These are phyloP conservation scores for Brassica carinata DNA, from an alignment of 345 rosid species.

Conservation along the genomic window DNA sequence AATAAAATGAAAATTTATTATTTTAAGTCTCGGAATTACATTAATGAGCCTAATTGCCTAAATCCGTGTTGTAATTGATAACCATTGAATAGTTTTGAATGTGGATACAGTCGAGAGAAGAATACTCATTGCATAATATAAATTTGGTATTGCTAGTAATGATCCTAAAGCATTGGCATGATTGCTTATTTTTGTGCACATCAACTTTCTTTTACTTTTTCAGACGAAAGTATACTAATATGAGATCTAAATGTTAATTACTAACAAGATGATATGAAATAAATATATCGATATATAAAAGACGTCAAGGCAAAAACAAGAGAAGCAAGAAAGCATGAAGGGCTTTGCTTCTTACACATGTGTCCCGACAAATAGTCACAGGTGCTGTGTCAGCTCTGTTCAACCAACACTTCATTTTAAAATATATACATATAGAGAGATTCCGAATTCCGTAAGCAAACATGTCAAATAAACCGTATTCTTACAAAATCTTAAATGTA, in stretches of 20 bases:
- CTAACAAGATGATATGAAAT: background rate
- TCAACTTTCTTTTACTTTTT: slow-evolving; percentile 13
- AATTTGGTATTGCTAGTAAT: slow-evolving; percentile 9
- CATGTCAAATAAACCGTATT: background rate
- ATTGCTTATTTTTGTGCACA: slow-evolving; percentile 1
- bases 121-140: background rate
- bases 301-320: slow-evolving; percentile 18
- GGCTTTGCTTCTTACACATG: slow-evolving; percentile 42
- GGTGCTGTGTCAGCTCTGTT: slow-evolving; percentile 37
- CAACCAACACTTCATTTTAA: slow-evolving; percentile 25
- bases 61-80: background rate
- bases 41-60: background rate
- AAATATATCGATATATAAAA: background rate
- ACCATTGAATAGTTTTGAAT: background rate
- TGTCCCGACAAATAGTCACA: slow-evolving; percentile 48
- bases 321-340: slow-evolving; percentile 36
- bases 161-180: slow-evolving; percentile 5
- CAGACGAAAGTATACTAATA: background rate
- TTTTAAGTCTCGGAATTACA: slow-evolving; percentile 4
- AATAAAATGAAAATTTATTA: background rate
- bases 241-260: background rate
- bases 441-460: slow-evolving; percentile 3
- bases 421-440: background rate
- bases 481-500: slow-evolving; percentile 3
- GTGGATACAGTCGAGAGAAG: background rate